Conservation (phyloP, 116 monocot genomes). For the Phalaenopsis hybrid region DNA sequence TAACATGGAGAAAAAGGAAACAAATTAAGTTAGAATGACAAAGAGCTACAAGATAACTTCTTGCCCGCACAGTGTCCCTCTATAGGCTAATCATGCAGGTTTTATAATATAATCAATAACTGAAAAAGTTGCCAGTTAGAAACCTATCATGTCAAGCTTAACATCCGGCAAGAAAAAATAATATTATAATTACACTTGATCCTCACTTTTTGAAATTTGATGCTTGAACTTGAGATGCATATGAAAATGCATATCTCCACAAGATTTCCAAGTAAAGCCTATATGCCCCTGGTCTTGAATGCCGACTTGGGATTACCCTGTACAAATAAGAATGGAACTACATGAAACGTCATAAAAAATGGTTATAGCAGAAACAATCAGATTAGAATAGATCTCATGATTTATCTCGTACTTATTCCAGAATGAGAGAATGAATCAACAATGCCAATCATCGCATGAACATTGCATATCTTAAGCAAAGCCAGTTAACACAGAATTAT, state of each 20-base stretch:
- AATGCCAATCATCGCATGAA: not conserved
- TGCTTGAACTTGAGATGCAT: constrained; percentile 48
- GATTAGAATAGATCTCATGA: not conserved
- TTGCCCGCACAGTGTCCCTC: not conserved
- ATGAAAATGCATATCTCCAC: constrained; percentile 55
- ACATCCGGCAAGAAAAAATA: not conserved
- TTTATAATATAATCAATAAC: not conserved
- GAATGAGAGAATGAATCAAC: not conserved
- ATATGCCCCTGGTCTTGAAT: constrained; percentile 49
- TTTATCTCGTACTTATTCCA: not conserved
- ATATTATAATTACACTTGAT: constrained; percentile 4
- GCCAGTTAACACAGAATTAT: not conserved
- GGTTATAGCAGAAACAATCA: not conserved
- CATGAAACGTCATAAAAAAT: not conserved
- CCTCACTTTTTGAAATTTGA: constrained; percentile 59
- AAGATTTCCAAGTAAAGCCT: constrained; percentile 93
- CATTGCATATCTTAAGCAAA: not conserved
- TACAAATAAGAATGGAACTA: constrained; percentile 9
- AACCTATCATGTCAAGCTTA: not conserved
- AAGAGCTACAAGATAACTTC: not conserved
- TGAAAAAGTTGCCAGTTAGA: not conserved
- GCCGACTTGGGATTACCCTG: constrained; percentile 80
- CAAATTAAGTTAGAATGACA: not conserved
- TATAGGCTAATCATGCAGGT: not conserved
- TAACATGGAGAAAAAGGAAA: not conserved